Conservation (phyloP, 495 filamentous ascomycete genomes). For the Peziza echinospora region DNA sequence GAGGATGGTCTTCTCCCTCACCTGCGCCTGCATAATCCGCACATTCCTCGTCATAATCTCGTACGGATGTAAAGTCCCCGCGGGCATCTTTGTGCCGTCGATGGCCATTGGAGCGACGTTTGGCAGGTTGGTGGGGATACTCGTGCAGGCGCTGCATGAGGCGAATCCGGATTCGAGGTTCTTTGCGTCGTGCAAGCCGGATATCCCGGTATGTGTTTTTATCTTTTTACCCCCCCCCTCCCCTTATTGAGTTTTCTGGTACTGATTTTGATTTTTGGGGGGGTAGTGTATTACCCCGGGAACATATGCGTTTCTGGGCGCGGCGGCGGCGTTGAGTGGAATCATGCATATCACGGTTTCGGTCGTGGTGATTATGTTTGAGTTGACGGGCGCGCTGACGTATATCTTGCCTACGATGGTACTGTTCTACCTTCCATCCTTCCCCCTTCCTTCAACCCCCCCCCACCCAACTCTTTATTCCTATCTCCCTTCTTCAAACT, state of each 20-base stretch:
- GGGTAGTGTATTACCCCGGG: conserved; percentile 82
- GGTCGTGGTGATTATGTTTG: conserved; percentile 96
- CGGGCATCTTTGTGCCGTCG: conserved; percentile 92
- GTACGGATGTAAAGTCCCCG: conserved; percentile 94
- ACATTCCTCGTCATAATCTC: conserved; percentile 82
- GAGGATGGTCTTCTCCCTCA: conserved; percentile 57
- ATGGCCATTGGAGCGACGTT: conserved; percentile 96
- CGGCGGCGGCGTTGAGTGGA: conserved; percentile 82
- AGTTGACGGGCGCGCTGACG: conserved; percentile 79
- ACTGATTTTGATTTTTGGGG: neutral
- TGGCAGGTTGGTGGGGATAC: conserved; percentile 77
- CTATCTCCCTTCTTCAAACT: neutral
- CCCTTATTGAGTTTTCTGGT: neutral
- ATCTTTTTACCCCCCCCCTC: neutral
- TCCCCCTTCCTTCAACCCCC: no score
- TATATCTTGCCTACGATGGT: conserved; percentile 95
- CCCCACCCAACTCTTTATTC: no score
- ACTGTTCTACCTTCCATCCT: no score
- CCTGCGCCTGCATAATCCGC: conserved; percentile 59
- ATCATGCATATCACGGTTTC: conserved; percentile 97
- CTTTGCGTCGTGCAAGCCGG: conserved; percentile 70
- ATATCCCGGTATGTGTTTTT: no score
- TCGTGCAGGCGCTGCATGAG: conserved; percentile 78
- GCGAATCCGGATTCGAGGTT: conserved; percentile 59
- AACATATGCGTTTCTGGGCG: conserved; percentile 87